Base-by-base conservation (phyloP, 164 flowering plant species). In the Berberis thunbergii region DNA sequence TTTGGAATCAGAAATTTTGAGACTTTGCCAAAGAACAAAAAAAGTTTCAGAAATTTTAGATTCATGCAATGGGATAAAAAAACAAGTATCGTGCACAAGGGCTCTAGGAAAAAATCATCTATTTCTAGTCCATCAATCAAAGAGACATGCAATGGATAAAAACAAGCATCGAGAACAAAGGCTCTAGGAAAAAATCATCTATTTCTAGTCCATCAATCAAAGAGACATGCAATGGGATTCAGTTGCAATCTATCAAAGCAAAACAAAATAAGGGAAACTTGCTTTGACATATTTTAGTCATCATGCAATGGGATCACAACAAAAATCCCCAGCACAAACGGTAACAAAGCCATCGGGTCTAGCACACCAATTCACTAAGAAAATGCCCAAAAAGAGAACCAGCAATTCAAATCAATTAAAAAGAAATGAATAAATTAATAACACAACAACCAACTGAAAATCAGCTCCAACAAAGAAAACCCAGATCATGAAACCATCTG, bases 401-500 rank as follows among this genome's bases (percentile, higher is more conserved):
- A 7, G 62, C 68, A 42, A 58, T 43, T 41, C 53, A 65, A 41
- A 0, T 57, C 45, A 45, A 13, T 12, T 45, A 45, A 39, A 39
- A 2, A 40, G 11, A 46, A 57, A 58, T 5, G 40, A 57, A 39
- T 4, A 54, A 43, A 65, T 2, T 8, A 57, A 13, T 54, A 6
- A 7, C 40, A 54, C n/a, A 54, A 54, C 40, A 54, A n/a, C 26
- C n/a, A n/a, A 26, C 26, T 26, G 26, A 54, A 12, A 54, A 59
- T 2, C 44, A 57, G 44, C 26, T 26, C 26, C 26, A 26, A 45
- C 5, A 61, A 54, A 38, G 48, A 40, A 65, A 54, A 54, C 77
- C 67, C 80, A 59, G 69, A 71, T 71, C 71, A 64, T 44, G 59
- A 64, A 69, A 73, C 50, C 62, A 48, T 10, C 46, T 52, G 48